Evolutionary conservation across 352 stramenopile genomes (phyloP), one percentile per base, ranked within the genome.

Genomic region (Globisporangium perplexum): DNA sequence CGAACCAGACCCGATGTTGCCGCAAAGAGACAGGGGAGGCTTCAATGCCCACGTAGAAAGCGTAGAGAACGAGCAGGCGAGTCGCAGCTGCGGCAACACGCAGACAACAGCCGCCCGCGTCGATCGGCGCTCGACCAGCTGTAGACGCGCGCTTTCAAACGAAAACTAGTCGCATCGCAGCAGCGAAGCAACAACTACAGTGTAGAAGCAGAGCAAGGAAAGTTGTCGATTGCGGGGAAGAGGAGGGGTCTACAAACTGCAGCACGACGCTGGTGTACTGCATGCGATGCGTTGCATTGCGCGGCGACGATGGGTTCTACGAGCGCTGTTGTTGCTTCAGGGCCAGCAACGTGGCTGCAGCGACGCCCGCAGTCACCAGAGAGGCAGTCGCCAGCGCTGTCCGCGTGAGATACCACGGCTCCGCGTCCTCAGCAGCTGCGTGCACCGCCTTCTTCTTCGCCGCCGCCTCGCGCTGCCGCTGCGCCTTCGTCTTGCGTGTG

Each of bases 321-420:
- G 55, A 62, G 22, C 55, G 55, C 31, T 62, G 55, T 36, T 85
- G 74, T 50, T 83, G 75, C 54, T 86, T 86, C 47, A 90, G 45
- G 1, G 72, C 63, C 51, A 90, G 48, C 31, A 93, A 35, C 10
- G 77, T 77, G 11, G 87, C 57, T 17, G 77, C 76, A 10, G 82
- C 82, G 30, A 89, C 67, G 35, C 79, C 76, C 12, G 80, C 82
- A 47, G 79, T 88, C 53, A 93, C 66, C 28, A 90, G 62, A 39
- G 79, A 90, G 15, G 72, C 83, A 11, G 76, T 77, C 11, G 78
- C 77, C 46, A 93, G 47, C 15, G 68, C 71, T 55, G 68, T 63
- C n/a, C 70, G 62, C 26, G 74, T 88, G 51, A 79, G 54, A 49
- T 85, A 88, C 82, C 82, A 92, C 26, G 82, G 65, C 30, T 73